phyloP scores from a whole-genome alignment of 2,329 filamentous ascomycete species.

The Cephalotrichum gorgonifer region DNA sequence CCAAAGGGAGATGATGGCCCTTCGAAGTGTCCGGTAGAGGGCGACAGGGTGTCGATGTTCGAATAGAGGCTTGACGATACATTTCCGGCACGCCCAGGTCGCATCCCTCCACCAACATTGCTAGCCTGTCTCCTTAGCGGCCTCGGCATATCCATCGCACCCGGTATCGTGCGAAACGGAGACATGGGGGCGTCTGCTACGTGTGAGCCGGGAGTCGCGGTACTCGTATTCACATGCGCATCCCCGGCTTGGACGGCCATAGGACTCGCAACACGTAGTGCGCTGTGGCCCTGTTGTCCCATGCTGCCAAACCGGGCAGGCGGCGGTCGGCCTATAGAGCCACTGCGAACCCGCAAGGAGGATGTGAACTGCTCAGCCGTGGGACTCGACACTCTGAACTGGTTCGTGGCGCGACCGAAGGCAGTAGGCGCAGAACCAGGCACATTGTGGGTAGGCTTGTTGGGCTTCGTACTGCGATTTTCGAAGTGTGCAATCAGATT shows the following conservation, averaged over 20 bases:
- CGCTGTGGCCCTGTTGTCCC: conserved; percentile 1
- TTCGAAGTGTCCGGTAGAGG: background rate
- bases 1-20: background rate
- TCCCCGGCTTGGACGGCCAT: background rate
- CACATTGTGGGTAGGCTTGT: conserved; percentile 1
- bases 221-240: background rate
- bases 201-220: background rate
- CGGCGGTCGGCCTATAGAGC: conserved; percentile 2
- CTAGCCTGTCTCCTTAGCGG: background rate
- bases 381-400: conserved; percentile 1
- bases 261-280: conserved; percentile 4
- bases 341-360: conserved; percentile 1
- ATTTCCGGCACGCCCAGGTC: background rate
- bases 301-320: conserved; percentile 3
- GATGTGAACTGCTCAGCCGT: conserved; percentile 2
- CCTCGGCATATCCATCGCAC: conserved; percentile 1
- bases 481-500: conserved; percentile 10
- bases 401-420: conserved; percentile 5
- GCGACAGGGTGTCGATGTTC: background rate
- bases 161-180: background rate
- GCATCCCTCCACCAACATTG: background rate
- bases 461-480: conserved; percentile 5
- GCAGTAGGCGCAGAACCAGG: conserved; percentile 1
- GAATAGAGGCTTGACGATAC: background rate
- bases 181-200: background rate